Percentiles rank a stretch among this genome's conserved stretches.
Conservation (phyloP, 805 yeast genomes). For the Cyberlindnera amylophila region DNA sequence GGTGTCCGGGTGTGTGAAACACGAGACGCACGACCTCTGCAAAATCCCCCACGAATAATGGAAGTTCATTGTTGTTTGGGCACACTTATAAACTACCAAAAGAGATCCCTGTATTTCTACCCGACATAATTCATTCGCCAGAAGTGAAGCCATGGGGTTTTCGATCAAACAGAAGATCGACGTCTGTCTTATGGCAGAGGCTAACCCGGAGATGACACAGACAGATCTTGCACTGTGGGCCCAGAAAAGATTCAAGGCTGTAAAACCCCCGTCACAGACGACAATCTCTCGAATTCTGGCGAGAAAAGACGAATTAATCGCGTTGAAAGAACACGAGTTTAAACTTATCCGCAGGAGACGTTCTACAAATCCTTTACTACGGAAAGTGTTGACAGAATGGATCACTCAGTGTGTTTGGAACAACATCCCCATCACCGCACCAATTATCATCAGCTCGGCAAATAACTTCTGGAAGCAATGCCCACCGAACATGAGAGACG, state of each 20-base stretch:
- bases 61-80: too few species aligned
- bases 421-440: constrained; percentile 59
- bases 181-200: constrained; percentile 62
- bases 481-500: constrained; percentile 52
- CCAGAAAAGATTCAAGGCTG: constrained; percentile 45
- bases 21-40: background rate
- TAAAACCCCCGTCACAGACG: constrained; percentile 60
- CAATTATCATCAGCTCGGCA: constrained; percentile 61
- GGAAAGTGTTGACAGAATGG: constrained; percentile 67
- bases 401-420: constrained; percentile 66
- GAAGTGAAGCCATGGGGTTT: constrained; percentile 54
- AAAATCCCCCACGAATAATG: background rate
- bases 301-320: constrained; percentile 48
- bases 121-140: too few species aligned
- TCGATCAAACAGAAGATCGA: constrained; percentile 61
- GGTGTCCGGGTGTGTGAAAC: constrained; percentile 2
- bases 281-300: constrained; percentile 60
- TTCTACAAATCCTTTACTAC: constrained; percentile 48
- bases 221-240: constrained; percentile 65
- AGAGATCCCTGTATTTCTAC: too few species aligned
- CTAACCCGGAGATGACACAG: constrained; percentile 68
- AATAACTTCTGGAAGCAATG: constrained; percentile 58
- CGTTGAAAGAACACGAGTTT: constrained; percentile 49
- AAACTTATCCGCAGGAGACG: constrained; percentile 44
- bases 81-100: too few species aligned